Evolutionary conservation across 2,329 filamentous ascomycete genomes (phyloP).

Genomic region (Ophiostoma triangulosporum): DNA sequence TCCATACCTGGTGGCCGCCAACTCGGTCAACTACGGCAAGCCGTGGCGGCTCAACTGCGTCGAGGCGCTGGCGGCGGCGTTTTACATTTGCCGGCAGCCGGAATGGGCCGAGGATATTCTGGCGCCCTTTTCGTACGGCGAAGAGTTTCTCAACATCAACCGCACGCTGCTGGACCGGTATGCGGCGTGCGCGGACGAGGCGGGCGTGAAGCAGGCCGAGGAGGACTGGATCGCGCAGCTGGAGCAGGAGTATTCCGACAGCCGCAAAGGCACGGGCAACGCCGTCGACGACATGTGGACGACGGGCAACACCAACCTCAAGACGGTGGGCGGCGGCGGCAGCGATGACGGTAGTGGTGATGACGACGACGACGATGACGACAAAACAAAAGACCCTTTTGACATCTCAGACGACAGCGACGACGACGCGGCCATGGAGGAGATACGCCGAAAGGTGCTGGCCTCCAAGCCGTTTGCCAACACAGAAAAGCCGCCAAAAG

Average conservation of each 20-base stretch:
- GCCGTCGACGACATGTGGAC: slow-evolving; percentile 63
- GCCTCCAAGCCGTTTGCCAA: slow-evolving; percentile 80
- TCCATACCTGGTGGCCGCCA: slow-evolving; percentile 91
- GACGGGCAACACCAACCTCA: slow-evolving; percentile 70
- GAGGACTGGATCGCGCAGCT: slow-evolving; percentile 80
- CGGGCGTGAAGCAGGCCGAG: slow-evolving; percentile 70
- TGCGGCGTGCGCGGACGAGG: slow-evolving; percentile 69
- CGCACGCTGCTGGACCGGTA: slow-evolving; percentile 68
- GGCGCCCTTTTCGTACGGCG: slow-evolving; percentile 75
- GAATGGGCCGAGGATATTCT: slow-evolving; percentile 85
- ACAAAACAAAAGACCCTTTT: slow-evolving; percentile 48
- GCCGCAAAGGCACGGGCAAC: slow-evolving; percentile 33
- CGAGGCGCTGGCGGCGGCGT: slow-evolving; percentile 84
- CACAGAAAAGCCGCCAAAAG: slow-evolving; percentile 19
- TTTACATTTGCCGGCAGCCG: slow-evolving; percentile 77
- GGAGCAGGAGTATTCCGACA: slow-evolving; percentile 79
- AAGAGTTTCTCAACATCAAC: slow-evolving; percentile 86
- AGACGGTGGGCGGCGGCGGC: slow-evolving; percentile 23
- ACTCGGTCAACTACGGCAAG: slow-evolving; percentile 92
- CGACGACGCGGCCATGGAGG: slow-evolving; percentile 67
- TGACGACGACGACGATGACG: slow-evolving; percentile 28
- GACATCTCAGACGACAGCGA: slow-evolving; percentile 68
- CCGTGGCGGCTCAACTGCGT: slow-evolving; percentile 94
- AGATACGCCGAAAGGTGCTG: slow-evolving; percentile 78
- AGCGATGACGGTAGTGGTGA: slow-evolving; percentile 30